Percentiles rank a stretch among this genome's conserved stretches.
phyloP scores from a whole-genome alignment of 83 land plant genomes.

The Larix sibirica region DNA sequence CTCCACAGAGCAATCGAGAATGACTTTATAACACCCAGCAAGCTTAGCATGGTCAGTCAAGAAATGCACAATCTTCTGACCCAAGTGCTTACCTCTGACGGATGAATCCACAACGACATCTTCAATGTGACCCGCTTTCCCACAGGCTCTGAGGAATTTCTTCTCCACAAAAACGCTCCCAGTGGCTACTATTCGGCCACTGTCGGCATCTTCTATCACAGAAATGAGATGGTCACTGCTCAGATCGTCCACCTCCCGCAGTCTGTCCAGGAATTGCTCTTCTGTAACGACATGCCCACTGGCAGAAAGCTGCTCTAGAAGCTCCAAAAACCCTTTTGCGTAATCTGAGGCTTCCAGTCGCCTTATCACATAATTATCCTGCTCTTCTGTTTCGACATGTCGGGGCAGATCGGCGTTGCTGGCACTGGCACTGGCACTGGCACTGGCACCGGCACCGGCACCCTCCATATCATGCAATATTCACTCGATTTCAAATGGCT shows the following conservation, averaged over 20 bases:
- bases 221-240: conserved; percentile 39
- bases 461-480: too few relatives aligned
- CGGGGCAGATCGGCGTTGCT: neutral
- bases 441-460: too few relatives aligned
- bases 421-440: too few relatives aligned
- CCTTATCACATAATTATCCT: conserved; percentile 2
- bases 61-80: conserved; percentile 37
- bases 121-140: conserved; percentile 62
- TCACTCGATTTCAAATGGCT: too few relatives aligned
- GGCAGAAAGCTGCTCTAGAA: conserved; percentile 40
- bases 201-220: conserved; percentile 40
- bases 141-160: conserved; percentile 51
- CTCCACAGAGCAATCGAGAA: conserved; percentile 58
- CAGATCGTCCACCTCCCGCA: conserved; percentile 25
- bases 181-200: conserved; percentile 45
- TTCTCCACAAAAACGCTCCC: conserved; percentile 55
- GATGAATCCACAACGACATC: conserved; percentile 60
- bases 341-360: conserved; percentile 34
- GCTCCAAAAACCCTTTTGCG: conserved; percentile 46
- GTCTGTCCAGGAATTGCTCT: conserved; percentile 31
- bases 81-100: conserved; percentile 45
- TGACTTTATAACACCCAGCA: conserved; percentile 64
- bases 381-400: neutral
- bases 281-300: conserved; percentile 32
- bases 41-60: conserved; percentile 35